phyloP scores from a whole-genome alignment of 2,329 filamentous ascomycete genomes.

The Venturia carpophila region DNA sequence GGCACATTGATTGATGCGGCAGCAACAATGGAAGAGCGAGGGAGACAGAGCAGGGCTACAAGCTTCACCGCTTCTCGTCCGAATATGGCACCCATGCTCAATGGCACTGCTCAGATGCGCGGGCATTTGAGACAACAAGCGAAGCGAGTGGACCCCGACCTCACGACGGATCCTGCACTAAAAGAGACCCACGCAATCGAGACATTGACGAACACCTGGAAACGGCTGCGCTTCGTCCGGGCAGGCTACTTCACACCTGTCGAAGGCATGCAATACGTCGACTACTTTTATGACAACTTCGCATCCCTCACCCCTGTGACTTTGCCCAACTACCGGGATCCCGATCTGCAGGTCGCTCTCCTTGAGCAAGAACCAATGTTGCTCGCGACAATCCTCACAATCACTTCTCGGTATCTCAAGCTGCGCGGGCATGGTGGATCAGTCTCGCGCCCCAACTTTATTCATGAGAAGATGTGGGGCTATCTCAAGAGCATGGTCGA shows the following conservation, averaged over 20 bases:
- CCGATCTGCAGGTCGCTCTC: conserved; percentile 69
- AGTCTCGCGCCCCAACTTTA: conserved; percentile 75
- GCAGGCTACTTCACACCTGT: conserved; percentile 93
- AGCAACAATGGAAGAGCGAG: conserved; percentile 6
- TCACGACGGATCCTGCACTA: background rate
- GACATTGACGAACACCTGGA: conserved; percentile 55
- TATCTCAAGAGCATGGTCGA: conserved; percentile 94
- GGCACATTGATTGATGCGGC: conserved; percentile 13
- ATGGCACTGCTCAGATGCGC: background rate
- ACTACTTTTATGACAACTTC: conserved; percentile 90
- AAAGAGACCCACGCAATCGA: background rate
- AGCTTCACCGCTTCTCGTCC: conserved; percentile 12
- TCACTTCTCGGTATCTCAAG: conserved; percentile 77
- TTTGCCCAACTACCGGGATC: conserved; percentile 78
- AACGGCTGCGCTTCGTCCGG: conserved; percentile 85
- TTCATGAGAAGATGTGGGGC: conserved; percentile 92
- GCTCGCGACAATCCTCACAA: conserved; percentile 82
- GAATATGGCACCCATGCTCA: background rate
- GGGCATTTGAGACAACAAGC: background rate
- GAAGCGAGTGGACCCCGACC: background rate
- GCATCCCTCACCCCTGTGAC: conserved; percentile 91
- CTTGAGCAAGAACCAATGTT: conserved; percentile 89
- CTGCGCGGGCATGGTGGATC: conserved; percentile 59
- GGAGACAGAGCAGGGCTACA: background rate
- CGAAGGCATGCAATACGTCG: conserved; percentile 88